Evolutionary conservation across 208 protist genomes (phyloP).

Genomic region (Trypanosoma rangeli): DNA sequence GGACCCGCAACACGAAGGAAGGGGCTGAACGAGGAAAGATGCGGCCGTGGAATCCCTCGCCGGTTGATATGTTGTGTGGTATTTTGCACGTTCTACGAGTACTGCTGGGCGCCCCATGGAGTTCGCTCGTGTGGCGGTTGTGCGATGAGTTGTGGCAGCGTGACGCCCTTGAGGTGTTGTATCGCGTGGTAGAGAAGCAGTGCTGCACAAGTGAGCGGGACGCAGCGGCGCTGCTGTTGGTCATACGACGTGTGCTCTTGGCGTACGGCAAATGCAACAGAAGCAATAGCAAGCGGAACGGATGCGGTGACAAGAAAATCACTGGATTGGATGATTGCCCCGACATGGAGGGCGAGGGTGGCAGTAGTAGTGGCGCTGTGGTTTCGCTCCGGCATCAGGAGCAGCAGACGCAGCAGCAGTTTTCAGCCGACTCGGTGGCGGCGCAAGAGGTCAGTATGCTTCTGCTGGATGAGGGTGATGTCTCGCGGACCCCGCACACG

Average conservation of each 20-base stretch:
- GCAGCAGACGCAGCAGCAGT: neutral
- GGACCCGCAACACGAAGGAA: neutral
- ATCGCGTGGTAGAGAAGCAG: constrained; percentile 37
- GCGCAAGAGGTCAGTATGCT: neutral
- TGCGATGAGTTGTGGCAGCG: constrained; percentile 48
- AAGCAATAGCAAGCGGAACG: constrained; percentile 1
- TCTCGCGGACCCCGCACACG: constrained; percentile 1
- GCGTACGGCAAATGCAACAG: constrained; percentile 24
- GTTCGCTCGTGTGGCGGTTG: constrained; percentile 37
- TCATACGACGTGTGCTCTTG: constrained; percentile 54
- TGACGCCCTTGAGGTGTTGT: constrained; percentile 53
- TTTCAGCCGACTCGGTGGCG: neutral
- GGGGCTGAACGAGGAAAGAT: neutral
- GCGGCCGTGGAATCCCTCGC: neutral
- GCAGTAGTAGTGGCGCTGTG: neutral
- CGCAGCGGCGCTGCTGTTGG: constrained; percentile 55
- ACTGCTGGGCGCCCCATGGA: constrained; percentile 18
- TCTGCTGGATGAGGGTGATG: constrained; percentile 1
- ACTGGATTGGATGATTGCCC: neutral
- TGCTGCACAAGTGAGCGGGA: constrained; percentile 59
- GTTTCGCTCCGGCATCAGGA: neutral
- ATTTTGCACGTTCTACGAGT: constrained; percentile 26
- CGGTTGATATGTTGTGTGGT: constrained; percentile 20
- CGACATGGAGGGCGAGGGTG: neutral
- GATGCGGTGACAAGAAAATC: neutral